Conservation (phyloP, 2,329 filamentous ascomycete genomes). For the Ceratocystis harringtonii region DNA sequence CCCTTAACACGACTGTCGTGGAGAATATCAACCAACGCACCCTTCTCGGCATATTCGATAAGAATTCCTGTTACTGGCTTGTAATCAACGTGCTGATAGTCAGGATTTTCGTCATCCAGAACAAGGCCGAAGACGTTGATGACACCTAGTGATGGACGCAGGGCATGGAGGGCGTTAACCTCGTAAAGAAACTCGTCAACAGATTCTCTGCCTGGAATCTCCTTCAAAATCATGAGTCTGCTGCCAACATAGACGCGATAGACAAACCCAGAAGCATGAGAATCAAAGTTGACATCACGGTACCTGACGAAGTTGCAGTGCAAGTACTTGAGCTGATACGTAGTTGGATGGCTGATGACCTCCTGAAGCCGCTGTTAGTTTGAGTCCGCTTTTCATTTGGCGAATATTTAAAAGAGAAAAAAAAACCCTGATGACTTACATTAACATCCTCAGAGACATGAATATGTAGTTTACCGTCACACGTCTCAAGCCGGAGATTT, state of each 20-base stretch:
- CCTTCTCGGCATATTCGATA: constrained; percentile 74
- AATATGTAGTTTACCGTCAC: constrained; percentile 74
- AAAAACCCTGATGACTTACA: constrained; percentile 28
- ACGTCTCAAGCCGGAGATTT: constrained; percentile 84
- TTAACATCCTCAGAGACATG: constrained; percentile 96
- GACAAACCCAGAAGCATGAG: constrained; percentile 91
- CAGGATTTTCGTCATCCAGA: constrained; percentile 63
- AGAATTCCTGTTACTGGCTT: constrained; percentile 72
- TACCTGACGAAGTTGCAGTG: constrained; percentile 51
- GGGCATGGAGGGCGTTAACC: constrained; percentile 76
- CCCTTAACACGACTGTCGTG: constrained; percentile 45
- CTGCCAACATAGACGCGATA: constrained; percentile 71
- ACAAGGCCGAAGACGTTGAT: constrained; percentile 80
- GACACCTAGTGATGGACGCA: constrained; percentile 59
- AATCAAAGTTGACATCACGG: constrained; percentile 65
- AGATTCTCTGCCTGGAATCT: constrained; percentile 89
- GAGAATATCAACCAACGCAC: constrained; percentile 78
- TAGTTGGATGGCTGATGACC: constrained; percentile 71
- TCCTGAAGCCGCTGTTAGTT: constrained; percentile 34
- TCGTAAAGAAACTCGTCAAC: constrained; percentile 97
- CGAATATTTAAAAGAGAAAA: background rate
- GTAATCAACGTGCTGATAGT: constrained; percentile 25
- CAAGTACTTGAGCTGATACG: constrained; percentile 60
- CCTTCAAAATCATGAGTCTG: constrained; percentile 77
- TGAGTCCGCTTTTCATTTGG: constrained; percentile 16